Evolutionary conservation across 1,139 yeast species (phyloP).

Genomic region (Debaryomyces fabryi): DNA sequence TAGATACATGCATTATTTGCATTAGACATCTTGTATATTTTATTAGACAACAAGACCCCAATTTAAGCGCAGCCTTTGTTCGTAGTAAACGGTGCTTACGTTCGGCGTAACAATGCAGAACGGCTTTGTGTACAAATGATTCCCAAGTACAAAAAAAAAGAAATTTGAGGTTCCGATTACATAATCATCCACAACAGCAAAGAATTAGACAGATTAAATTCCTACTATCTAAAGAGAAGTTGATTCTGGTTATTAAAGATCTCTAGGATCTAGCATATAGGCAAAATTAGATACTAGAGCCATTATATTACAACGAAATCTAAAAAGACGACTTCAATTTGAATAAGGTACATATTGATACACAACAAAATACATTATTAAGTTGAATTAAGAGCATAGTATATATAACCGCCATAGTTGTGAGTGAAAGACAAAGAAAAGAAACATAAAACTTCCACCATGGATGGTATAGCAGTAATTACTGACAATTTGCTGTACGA

Average conservation of each 20-base stretch:
- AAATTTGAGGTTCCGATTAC: neutral
- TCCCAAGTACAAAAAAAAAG: neutral
- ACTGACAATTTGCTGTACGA: slow-evolving; percentile 14
- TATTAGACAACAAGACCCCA: neutral
- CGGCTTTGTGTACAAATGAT: neutral
- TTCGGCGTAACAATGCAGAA: neutral
- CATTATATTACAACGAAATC: neutral
- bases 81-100: neutral
- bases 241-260: neutral
- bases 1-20: neutral
- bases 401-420: neutral
- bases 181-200: slow-evolving; percentile 2
- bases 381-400: neutral
- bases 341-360: neutral
- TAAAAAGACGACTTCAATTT: neutral
- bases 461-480: neutral
- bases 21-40: neutral
- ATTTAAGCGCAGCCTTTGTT: neutral
- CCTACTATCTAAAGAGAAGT: neutral
- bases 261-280: neutral
- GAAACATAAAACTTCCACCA: neutral
- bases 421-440: neutral
- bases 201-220: neutral
- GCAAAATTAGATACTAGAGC: neutral
- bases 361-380: neutral